A percentile compares a stretch with the other conserved stretches of the same genome.
Conservation (phyloP, 495 filamentous ascomycete genomes). For the Aspergillus biplanus region DNA sequence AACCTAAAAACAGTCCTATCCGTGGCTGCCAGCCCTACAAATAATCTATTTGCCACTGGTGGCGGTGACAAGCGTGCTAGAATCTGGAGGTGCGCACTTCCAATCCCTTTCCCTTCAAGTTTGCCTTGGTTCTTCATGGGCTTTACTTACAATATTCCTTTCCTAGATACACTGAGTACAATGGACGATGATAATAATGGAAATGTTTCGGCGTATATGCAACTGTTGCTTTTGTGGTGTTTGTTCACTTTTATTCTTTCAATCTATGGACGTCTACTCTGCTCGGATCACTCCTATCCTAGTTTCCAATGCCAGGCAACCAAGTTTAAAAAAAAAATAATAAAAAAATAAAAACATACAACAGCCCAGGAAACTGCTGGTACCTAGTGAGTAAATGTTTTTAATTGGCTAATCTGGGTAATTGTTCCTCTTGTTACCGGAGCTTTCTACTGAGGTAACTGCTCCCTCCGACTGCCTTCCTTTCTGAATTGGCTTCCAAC, state of each 20-base stretch:
- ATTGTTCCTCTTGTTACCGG: too few relatives aligned
- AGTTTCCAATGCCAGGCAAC: too few relatives aligned
- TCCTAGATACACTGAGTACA: conserved; percentile 48
- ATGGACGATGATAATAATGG: conserved; percentile 47
- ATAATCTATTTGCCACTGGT: conserved; percentile 81
- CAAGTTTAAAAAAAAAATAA: too few relatives aligned
- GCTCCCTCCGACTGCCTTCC: too few relatives aligned
- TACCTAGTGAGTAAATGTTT: too few relatives aligned
- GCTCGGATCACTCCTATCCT: too few relatives aligned
- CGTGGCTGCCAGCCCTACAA: conserved; percentile 81
- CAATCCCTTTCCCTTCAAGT: neutral
- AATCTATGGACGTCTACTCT: too few relatives aligned
- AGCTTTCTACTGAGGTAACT: too few relatives aligned
- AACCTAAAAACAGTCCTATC: conserved; percentile 68
- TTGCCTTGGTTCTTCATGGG: neutral
- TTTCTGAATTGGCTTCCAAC: too few relatives aligned
- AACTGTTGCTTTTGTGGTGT: conserved; percentile 28
- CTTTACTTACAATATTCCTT: neutral
- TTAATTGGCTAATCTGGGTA: too few relatives aligned
- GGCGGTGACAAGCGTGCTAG: conserved; percentile 89
- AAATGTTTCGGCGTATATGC: conserved; percentile 46
- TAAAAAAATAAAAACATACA: too few relatives aligned
- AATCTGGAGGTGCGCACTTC: conserved; percentile 75
- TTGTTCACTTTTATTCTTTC: conserved; percentile 25
- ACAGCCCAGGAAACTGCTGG: too few relatives aligned